A percentile compares a stretch with the other conserved stretches of the same genome.
phyloP scores from a whole-genome alignment of 805 yeast species.

The Candida nitratophila region DNA sequence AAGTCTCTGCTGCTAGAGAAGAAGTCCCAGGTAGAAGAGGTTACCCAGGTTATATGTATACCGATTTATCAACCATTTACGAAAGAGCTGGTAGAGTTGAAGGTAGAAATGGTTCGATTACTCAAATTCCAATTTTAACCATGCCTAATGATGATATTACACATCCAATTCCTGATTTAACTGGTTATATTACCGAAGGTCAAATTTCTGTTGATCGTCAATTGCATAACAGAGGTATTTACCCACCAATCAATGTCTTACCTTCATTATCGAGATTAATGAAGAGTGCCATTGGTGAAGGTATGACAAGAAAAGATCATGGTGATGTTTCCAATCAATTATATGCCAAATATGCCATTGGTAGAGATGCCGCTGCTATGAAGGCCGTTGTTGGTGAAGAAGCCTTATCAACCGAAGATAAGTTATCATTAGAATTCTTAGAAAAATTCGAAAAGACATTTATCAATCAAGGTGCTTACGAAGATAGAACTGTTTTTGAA shows the following conservation, averaged over 20 bases:
- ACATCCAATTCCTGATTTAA: conserved; percentile 99
- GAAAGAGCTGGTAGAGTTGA: conserved; percentile 99
- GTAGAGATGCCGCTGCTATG: conserved; percentile 99
- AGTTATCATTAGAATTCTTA: conserved; percentile 92
- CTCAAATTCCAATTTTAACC: conserved; percentile 97
- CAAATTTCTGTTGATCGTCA: conserved; percentile 97
- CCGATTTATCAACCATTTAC: conserved; percentile 97
- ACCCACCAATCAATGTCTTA: conserved; percentile 97
- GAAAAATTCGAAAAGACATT: conserved; percentile 97
- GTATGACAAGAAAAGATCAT: conserved; percentile 99
- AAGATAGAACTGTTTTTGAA: conserved; percentile 89
- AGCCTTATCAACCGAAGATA: conserved; percentile 95
- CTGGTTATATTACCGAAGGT: conserved; percentile 99
- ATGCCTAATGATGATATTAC: conserved; percentile 99
- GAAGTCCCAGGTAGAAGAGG: conserved; percentile 99
- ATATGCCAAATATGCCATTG: conserved; percentile 98
- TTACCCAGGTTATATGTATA: conserved; percentile 99
- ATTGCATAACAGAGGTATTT: conserved; percentile 91
- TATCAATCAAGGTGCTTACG: conserved; percentile 95
- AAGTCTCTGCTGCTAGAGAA: conserved; percentile 99
- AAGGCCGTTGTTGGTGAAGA: conserved; percentile 99
- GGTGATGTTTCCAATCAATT: conserved; percentile 99
- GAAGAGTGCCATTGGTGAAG: conserved; percentile 99
- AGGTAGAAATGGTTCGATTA: conserved; percentile 98
- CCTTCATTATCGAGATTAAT: conserved; percentile 96